Evolutionary conservation across 2,329 filamentous ascomycete species (phyloP), one percentile per base, ranked within the genome.

Genomic region (Trichophyton equinum): DNA sequence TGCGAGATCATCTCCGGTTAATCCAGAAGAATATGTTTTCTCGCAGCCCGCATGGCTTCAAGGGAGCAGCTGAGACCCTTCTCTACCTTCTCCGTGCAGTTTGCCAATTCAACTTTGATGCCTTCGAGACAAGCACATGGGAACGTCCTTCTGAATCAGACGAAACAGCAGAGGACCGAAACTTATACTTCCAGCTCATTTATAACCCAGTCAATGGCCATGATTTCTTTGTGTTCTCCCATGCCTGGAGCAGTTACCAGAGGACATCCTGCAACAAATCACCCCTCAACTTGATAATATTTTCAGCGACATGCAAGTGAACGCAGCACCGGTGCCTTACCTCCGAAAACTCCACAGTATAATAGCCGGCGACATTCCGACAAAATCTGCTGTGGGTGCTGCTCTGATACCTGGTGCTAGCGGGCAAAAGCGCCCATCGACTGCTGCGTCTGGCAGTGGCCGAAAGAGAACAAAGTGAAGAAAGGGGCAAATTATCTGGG

Each of bases 271-370:
- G 2, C 64, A 67, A 42, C 68, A 70, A 30, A 72, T 70, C 58
- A 60, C 64, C 15, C 58, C 65, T n/a, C 69, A 66, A 30, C 65
- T 77, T 33, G 65, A 65, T 11, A 65, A 65, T 4, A 68, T 74
- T 11, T 69, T 73, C 15, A 66, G 65, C 64, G 77, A 78, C 65
- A 75, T 81, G 58, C 73, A 79, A 64, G 70, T 75, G 46, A 75
- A 77, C 60, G 69, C 70, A 22, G 72, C 72, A 0, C 73, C 74
- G 15, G 69, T 67, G 58, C 65, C 65, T 7, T 76, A 72, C 58
- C 66, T 75, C 33, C 62, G 71, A 33, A 71, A 69, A 40, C 65
- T 76, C 13, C 67, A 65, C 38, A 62, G 64, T 2, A 56, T 76
- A 51, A 67, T 74, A 33, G 68, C 72, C 25, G 58, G 58, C 53